Evolutionary conservation across 257 asterid genomes (phyloP).

Genomic region (Solanum piurae): DNA sequence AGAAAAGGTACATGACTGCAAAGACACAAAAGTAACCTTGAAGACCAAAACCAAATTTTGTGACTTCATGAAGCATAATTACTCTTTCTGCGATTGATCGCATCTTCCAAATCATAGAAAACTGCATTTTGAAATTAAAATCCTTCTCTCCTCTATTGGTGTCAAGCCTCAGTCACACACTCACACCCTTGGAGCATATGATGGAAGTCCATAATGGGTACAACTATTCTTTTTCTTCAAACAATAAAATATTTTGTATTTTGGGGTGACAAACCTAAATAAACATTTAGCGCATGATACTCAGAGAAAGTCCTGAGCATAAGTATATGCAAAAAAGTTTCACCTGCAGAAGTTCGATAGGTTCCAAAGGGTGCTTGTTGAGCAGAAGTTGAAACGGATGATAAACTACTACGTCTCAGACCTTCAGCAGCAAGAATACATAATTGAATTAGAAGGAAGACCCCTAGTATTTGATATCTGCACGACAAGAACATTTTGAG

Average conservation of each 20-base stretch:
- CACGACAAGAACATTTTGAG: conserved; percentile 4
- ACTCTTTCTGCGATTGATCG: not conserved
- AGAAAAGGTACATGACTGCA: not conserved
- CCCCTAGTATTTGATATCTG: conserved; percentile 98
- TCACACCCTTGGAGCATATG: not conserved
- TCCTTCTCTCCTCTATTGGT: not conserved
- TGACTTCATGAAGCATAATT: not conserved
- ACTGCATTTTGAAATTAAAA: not conserved
- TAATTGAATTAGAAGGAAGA: conserved; percentile 89
- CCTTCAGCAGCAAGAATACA: conserved; percentile 92
- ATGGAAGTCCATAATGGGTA: not conserved
- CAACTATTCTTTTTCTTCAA: not conserved
- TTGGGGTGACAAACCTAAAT: not conserved
- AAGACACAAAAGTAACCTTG: not conserved
- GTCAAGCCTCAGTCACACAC: not conserved
- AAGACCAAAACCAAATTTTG: not conserved
- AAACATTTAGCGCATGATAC: not conserved
- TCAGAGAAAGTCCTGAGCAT: not conserved
- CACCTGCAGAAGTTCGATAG: conserved; percentile 71
- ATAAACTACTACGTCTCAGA: conserved; percentile 73
- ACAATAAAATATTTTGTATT: not conserved
- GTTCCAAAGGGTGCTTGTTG: conserved; percentile 68
- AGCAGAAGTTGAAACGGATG: conserved; percentile 64
- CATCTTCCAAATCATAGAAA: not conserved
- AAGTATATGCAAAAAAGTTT: not conserved